phyloP scores from a whole-genome alignment of 441 rosid species.

The Gossypium aridum region DNA sequence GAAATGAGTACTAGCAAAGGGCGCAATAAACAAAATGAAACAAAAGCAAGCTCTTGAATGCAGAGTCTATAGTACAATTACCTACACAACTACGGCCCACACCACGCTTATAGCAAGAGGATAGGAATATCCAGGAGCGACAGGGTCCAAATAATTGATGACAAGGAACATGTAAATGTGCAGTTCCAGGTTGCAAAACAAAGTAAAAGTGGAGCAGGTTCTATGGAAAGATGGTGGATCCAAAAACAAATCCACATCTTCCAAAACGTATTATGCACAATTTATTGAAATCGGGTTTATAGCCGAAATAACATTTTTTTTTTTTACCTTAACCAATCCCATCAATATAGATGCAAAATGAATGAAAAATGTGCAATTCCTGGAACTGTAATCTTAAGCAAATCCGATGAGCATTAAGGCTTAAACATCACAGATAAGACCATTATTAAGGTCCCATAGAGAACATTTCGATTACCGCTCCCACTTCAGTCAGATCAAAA shows the following conservation, averaged over 20 bases:
- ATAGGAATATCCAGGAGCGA: neutral
- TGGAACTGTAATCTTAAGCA: neutral
- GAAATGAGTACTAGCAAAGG: neutral
- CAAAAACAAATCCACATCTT: neutral
- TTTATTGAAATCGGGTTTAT: neutral
- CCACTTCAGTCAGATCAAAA: neutral
- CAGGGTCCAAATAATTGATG: neutral
- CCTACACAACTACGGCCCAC: neutral
- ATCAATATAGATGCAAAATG: neutral
- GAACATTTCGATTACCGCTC: neutral
- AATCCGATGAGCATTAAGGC: neutral
- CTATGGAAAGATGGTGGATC: neutral
- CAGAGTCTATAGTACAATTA: neutral
- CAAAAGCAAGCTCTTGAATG: neutral
- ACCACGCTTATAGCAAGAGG: neutral
- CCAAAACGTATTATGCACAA: neutral
- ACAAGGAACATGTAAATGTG: neutral
- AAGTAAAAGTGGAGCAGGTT: neutral
- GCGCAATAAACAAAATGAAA: neutral
- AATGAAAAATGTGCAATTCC: neutral
- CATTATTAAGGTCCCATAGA: neutral
- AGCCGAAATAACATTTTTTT: neutral
- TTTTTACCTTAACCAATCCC: neutral
- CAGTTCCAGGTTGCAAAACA: neutral
- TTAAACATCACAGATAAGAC: neutral